Evolutionary conservation across 805 yeast genomes (phyloP).

Genomic region (Limtongia smithiae): DNA sequence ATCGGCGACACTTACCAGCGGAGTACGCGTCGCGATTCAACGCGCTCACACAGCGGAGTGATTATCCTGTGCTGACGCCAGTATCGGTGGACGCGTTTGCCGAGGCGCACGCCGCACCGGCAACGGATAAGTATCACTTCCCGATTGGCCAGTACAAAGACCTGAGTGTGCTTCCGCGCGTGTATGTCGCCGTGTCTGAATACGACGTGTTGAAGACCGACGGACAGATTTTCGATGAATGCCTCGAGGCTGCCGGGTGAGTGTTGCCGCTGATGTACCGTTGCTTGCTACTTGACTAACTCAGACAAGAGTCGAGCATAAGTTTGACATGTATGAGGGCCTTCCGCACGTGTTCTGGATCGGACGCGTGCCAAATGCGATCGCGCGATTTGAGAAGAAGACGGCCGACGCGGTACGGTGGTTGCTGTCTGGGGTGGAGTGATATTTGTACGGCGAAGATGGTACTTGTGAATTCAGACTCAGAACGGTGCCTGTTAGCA

Average conservation of each 20-base stretch:
- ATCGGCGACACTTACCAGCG: not conserved
- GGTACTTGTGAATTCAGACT: too few relatives aligned
- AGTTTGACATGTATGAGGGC: not conserved
- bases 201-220: not conserved
- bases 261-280: too few relatives aligned
- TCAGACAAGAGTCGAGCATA: too few relatives aligned
- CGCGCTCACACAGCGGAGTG: too few relatives aligned
- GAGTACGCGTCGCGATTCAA: too few relatives aligned
- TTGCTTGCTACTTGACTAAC: too few relatives aligned
- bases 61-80: not conserved
- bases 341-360: constrained; percentile 6
- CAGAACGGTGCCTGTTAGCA: too few relatives aligned
- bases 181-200: not conserved
- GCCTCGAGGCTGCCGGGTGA: not conserved
- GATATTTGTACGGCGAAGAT: too few relatives aligned
- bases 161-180: not conserved
- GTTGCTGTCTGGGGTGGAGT: too few relatives aligned
- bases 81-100: not conserved
- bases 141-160: not conserved
- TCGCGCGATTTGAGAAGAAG: not conserved
- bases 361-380: not conserved
- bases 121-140: not conserved
- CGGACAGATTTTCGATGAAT: not conserved
- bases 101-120: not conserved
- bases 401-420: too few relatives aligned